Evolutionary conservation across 192 early-diverging fungal species (phyloP), one percentile per base, ranked within the genome.

Genomic region (Spizellomyces sp.): DNA sequence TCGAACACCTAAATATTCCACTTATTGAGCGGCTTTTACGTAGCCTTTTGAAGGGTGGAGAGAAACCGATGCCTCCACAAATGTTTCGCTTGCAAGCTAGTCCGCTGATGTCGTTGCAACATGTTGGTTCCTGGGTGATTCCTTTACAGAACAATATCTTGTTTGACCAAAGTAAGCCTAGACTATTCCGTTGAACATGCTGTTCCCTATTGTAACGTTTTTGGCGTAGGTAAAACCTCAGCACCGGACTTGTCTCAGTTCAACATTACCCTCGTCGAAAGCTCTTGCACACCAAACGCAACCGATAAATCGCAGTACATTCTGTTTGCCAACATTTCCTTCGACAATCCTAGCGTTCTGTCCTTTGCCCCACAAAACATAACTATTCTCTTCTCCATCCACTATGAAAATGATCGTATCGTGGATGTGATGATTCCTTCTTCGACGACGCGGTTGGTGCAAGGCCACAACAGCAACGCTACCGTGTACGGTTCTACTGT

Each of bases 51-150:
- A 66, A 55, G 48, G 7, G 22, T 22, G 50, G 48, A 42, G 27
- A 36, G 27, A 3, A 36, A 36, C 62, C 70, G 14, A 47, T 52
- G 19, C 62, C 61, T 15, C 50, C 48, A 19, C 70, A 70, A 43
- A 43, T 43, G 6, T 57, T 72, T 56, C 46, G 48, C 41, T 41
- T 61, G n/a, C 64, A 67, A 14, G 71, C 71, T 17, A 66, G 44
- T 43, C 71, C 71, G 9, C 50, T 66, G 43, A 48, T 74, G 52
- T n/a, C 43, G 15, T 36, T 74, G 43, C 71, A 58, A 6, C n/a
- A 21, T 8, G 21, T 74, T 12, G 71, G 71, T n/a, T 74, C 71
- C 9, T 74, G 71, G 71, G 64, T 74, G 21, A 46, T 74, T 21
- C 71, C 63, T n/a, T 60, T 74, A 57, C 21, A 67, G 15, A 66